These are phyloP conservation scores for Sclerotiophoma versabilis DNA, from an alignment of 2,329 filamentous ascomycete genomes.

Conservation along the genomic window DNA sequence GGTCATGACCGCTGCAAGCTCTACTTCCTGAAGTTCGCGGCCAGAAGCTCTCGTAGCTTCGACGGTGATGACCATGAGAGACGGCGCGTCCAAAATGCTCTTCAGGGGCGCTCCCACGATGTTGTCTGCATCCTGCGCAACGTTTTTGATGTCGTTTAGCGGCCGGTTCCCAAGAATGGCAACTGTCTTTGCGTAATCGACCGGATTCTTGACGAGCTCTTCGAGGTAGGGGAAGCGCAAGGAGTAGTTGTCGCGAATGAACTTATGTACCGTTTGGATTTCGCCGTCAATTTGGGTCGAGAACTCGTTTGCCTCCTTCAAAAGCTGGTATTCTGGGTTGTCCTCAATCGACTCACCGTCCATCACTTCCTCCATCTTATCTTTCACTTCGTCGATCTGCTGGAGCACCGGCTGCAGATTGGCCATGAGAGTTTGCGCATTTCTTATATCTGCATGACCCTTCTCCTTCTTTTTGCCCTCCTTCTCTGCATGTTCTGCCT, in stretches of 20 bases:
- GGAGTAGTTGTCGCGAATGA: conserved; percentile 94
- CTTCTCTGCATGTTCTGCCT: conserved; percentile 61
- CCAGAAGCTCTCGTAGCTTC: conserved; percentile 92
- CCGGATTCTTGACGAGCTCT: conserved; percentile 83
- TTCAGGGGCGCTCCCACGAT: conserved; percentile 76
- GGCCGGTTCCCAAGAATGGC: conserved; percentile 92
- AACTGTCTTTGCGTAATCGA: conserved; percentile 95
- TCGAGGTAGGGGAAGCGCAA: conserved; percentile 93
- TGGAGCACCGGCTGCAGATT: conserved; percentile 80
- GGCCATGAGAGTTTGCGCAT: conserved; percentile 81
- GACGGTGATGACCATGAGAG: conserved; percentile 93
- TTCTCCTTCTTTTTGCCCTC: conserved; percentile 70
- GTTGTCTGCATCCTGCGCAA: conserved; percentile 81
- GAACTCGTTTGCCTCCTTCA: conserved; percentile 86
- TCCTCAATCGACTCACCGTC: conserved; percentile 83
- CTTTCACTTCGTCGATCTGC: conserved; percentile 58
- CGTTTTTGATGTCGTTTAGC: conserved; percentile 82
- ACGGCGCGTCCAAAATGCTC: conserved; percentile 84
- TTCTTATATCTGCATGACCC: conserved; percentile 75
- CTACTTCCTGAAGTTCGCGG: conserved; percentile 74
- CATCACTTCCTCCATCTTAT: conserved; percentile 74
- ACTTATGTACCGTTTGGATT: conserved; percentile 93
- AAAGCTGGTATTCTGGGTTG: conserved; percentile 86
- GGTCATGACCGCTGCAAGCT: conserved; percentile 74
- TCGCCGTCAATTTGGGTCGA: conserved; percentile 94